Evolutionary conservation across 352 stramenopile species (phyloP), one percentile per base, ranked within the genome.

Genomic region (Phytophthora syringae): DNA sequence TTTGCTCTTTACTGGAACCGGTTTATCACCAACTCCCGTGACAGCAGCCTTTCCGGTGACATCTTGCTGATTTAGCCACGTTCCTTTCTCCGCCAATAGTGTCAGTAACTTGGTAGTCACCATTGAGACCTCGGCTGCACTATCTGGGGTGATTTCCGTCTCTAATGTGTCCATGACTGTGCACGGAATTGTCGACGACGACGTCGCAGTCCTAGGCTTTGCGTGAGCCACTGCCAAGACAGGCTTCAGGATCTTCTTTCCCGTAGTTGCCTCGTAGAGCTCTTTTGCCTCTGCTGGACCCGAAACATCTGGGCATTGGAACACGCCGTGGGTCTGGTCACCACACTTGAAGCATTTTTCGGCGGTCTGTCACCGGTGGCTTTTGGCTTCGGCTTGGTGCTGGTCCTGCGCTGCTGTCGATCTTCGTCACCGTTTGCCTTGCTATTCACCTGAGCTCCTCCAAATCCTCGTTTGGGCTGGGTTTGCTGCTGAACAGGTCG

Each of bases 31-130:
- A 24, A 63, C 22, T 20, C 44, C 52, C 15, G 24, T 58, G 3
- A 64, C 27, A 3, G 20, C 45, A 7, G 27, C 21, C 5, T 16
- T 11, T 18, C 21, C 52, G 0, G 28, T 5, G 12, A 48, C 16
- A 12, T 63, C 20, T 16, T 20, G 34, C 2, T 53, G n/a, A 5
- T 52, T 27, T 7, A 69, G 0, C 52, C 52, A 37, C 4, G 20
- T 15, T 24, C 60, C 45, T 1, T 16, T 52, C 0, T 4, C 37
- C 5, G 16, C 3, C 24, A 69, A 15, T 12, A 5, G 2, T n/a
- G 47, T 57, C 20, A 69, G 27, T 13, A 64, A 32, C 7, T 57
- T 69, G 9, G 34, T 27, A 0, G 60, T 68, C 5, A 64, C 60
- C 7, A 64, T 13, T 5, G 45, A 69, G 4, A 64, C 60, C 7